Base-by-base conservation (phyloP, 2,329 filamentous ascomycete species). In the Sporothrix globosa region DNA sequence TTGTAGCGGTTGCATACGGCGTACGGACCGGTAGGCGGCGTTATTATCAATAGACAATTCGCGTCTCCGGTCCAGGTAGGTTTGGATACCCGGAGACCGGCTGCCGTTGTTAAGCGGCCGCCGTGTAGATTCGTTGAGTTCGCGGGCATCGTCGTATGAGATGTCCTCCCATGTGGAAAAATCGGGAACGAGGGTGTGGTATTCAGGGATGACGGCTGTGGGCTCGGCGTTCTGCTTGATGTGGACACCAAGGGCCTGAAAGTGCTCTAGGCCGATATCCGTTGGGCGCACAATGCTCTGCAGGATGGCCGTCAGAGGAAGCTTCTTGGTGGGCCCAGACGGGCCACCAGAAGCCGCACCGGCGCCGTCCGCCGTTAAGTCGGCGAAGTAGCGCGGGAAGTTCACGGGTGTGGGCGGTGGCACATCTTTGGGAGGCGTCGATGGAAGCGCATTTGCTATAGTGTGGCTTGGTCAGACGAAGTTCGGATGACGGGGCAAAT, bases 21-120 rank as follows among this genome's bases (percentile, higher is more conserved):
- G 84, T 69, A 90, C 84, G 1, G 86, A 87, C 34, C 87, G 85
- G 76, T 88, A 90, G 9, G 88, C 88, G 53, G 84, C 81, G 54
- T 86, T 83, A 72, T 90, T 90, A 30, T 80, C 74, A 68, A 83
- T 82, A 19, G 83, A 84, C 9, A 90, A 82, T 78, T 90, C 87
- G 50, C 81, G 82, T 74, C 82, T 83, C 68, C 87, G 85, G 72
- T 90, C 88, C 11, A 86, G 76, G 73, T 88, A 90, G 53, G 84
- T 82, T 69, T 85, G 82, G 66, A 84, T 85, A 50, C 88, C 87
- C 1, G 88, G 88, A 1, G 86, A 87, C 24, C 81, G 75, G 69
- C 81, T 84, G 30, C 85, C 85, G 69, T 85, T 88, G 73, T 81
- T 84, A 61, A 90, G 78, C 4, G 79, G 82, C 39, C 73, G 79